Percentiles rank a stretch among this genome's conserved stretches.
These are phyloP conservation scores for Aspergillus cristatus DNA, from an alignment of 495 filamentous ascomycete genomes.

Conservation along the genomic window DNA sequence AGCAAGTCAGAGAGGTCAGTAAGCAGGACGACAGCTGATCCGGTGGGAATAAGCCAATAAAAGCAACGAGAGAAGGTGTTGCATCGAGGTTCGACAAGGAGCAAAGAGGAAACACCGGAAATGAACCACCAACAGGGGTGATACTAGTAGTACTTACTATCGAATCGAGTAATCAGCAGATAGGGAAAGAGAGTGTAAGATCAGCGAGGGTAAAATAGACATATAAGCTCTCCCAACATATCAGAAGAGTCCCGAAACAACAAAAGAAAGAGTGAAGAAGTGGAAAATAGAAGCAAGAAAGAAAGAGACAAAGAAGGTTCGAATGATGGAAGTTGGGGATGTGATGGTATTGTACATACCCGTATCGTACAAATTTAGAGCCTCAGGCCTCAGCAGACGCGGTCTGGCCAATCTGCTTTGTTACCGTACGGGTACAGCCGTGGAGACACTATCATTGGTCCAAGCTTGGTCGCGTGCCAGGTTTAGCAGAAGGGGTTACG, in stretches of 20 bases:
- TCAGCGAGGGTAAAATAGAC: slow-evolving; percentile 13
- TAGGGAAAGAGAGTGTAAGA: not conserved
- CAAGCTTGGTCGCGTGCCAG: slow-evolving; percentile 1
- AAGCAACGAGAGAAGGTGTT: not conserved
- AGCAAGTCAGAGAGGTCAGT: too few relatives aligned
- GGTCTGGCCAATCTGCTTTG: slow-evolving; percentile 9
- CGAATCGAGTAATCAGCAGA: not conserved
- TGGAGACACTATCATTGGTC: not conserved
- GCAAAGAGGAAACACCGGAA: not conserved
- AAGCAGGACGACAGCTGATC: too few relatives aligned
- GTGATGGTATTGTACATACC: too few relatives aligned
- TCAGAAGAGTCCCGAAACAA: slow-evolving; percentile 7
- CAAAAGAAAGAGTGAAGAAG: slow-evolving; percentile 5
- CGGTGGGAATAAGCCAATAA: not conserved
- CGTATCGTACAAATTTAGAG: too few relatives aligned
- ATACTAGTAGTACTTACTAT: not conserved
- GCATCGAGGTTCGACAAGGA: not conserved
- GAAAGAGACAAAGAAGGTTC: slow-evolving; percentile 3
- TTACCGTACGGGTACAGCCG: not conserved
- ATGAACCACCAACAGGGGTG: not conserved
- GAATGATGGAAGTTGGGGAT: slow-evolving; percentile 3
- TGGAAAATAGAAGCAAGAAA: slow-evolving; percentile 1
- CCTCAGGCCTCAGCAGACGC: slow-evolving; percentile 4
- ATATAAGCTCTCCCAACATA: slow-evolving; percentile 5
- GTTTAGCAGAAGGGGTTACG: not conserved